phyloP scores from a whole-genome alignment of 306 rosid species.

The Rosa rugosa region DNA sequence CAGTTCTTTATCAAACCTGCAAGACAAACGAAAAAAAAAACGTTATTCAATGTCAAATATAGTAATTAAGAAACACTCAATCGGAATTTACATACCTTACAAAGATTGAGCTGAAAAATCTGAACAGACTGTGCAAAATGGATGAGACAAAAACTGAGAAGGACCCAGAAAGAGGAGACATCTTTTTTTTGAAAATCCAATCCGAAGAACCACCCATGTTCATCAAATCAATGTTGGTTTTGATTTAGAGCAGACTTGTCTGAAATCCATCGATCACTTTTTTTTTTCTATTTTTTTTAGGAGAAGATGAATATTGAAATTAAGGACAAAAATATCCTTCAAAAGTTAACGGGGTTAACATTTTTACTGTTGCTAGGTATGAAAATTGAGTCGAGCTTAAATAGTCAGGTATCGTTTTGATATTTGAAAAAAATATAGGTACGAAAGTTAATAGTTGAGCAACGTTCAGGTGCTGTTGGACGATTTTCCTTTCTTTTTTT shows the following conservation, averaged over 20 bases:
- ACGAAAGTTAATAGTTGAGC: too few species aligned
- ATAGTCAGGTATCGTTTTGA: too few species aligned
- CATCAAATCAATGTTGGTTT: conserved; percentile 33
- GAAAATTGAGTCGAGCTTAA: too few species aligned
- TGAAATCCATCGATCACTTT: conserved; percentile 36
- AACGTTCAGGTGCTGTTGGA: too few species aligned
- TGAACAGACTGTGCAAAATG: conserved; percentile 46
- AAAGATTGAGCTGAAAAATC: conserved; percentile 39
- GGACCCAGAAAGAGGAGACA: conserved; percentile 30
- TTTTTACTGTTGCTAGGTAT: too few species aligned
- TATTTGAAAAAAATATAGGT: too few species aligned
- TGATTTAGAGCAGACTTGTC: conserved; percentile 3
- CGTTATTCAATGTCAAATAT: not conserved
- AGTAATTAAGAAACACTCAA: not conserved
- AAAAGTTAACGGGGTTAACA: too few species aligned
- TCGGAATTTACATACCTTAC: conserved; percentile 43
- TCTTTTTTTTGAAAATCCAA: conserved; percentile 31
- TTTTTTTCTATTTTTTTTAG: conserved; percentile 14
- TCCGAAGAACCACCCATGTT: conserved; percentile 35
- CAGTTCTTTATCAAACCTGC: conserved; percentile 37
- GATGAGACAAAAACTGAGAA: conserved; percentile 46
- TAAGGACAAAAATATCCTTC: too few species aligned
- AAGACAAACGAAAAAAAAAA: not conserved
- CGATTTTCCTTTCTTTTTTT: too few species aligned
- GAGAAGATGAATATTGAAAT: too few species aligned